These are phyloP conservation scores for Coniochaeta ligniaria DNA, from an alignment of 2,329 filamentous ascomycete genomes.

Conservation along the genomic window DNA sequence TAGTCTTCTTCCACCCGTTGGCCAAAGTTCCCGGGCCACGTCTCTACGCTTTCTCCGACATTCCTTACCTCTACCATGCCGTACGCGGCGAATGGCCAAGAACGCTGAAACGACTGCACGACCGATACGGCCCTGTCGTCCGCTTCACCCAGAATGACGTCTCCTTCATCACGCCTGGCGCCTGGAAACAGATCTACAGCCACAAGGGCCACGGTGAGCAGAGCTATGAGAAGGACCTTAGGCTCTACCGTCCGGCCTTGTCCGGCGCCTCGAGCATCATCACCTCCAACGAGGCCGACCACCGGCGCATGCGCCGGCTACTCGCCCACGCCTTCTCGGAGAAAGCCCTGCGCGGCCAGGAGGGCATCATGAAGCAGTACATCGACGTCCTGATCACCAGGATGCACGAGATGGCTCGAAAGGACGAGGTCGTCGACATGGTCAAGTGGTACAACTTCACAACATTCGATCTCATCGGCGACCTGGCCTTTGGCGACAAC, in stretches of 20 bases:
- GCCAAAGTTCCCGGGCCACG: background rate
- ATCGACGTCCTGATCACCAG: constrained; percentile 18
- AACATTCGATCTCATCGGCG: constrained; percentile 35
- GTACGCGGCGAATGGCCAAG: background rate
- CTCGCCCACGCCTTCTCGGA: constrained; percentile 15
- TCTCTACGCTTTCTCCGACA: background rate
- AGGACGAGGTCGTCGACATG: constrained; percentile 4
- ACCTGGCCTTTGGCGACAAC: constrained; percentile 32
- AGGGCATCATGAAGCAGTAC: constrained; percentile 20
- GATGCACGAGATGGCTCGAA: constrained; percentile 8
- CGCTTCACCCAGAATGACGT: constrained; percentile 36
- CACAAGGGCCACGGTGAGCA: constrained; percentile 12
- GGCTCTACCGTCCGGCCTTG: background rate
- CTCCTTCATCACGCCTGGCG: constrained; percentile 27
- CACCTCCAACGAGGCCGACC: constrained; percentile 16
- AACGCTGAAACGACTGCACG: constrained; percentile 5
- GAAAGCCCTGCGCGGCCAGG: constrained; percentile 21
- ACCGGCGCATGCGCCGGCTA: constrained; percentile 23
- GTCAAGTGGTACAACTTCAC: constrained; percentile 18
- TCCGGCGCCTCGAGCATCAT: constrained; percentile 21
- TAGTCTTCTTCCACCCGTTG: background rate
- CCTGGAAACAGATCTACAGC: constrained; percentile 26
- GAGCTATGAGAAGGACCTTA: background rate
- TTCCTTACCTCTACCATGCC: background rate
- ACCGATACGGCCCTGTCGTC: constrained; percentile 25